Percentiles rank a stretch among this genome's conserved stretches.
phyloP scores from a whole-genome alignment of 441 rosid genomes.

The Viola pubescens region DNA sequence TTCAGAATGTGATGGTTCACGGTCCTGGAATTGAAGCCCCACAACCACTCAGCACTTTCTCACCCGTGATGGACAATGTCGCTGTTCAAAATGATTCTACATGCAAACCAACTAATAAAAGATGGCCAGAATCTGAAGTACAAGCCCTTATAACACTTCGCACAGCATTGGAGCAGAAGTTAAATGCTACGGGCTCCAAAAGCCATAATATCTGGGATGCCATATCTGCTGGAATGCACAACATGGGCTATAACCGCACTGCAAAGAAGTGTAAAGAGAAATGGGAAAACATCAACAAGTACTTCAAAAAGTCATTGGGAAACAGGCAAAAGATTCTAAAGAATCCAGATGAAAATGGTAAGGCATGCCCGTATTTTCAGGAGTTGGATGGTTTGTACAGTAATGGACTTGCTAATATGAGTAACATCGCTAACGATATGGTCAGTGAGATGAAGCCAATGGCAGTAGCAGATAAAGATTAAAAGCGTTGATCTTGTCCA shows the following conservation, averaged over 20 bases:
- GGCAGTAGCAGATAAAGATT: no score
- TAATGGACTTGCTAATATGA: conserved; percentile 20
- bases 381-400: conserved; percentile 41
- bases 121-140: conserved; percentile 80
- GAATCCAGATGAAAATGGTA: conserved; percentile 37
- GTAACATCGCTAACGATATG: conserved; percentile 10
- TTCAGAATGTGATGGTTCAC: conserved; percentile 42
- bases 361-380: conserved; percentile 45
- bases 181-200: conserved; percentile 25
- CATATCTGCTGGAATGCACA: conserved; percentile 49
- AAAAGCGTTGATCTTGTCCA: no score
- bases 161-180: conserved; percentile 38
- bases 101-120: conserved; percentile 25
- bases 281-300: conserved; percentile 82
- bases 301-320: conserved; percentile 45
- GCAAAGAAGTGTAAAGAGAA: conserved; percentile 77
- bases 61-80: background rate
- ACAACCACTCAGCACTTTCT: conserved; percentile 15
- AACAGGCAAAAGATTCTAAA: conserved; percentile 23
- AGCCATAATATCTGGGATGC: conserved; percentile 50
- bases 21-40: conserved; percentile 35
- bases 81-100: conserved; percentile 15
- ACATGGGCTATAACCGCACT: conserved; percentile 49
- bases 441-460: background rate
- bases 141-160: conserved; percentile 56